Percentiles rank a stretch among this genome's conserved stretches.
Evolutionary conservation across 1,139 yeast species (phyloP).

Genomic region (Suhomyces ambrosiae): DNA sequence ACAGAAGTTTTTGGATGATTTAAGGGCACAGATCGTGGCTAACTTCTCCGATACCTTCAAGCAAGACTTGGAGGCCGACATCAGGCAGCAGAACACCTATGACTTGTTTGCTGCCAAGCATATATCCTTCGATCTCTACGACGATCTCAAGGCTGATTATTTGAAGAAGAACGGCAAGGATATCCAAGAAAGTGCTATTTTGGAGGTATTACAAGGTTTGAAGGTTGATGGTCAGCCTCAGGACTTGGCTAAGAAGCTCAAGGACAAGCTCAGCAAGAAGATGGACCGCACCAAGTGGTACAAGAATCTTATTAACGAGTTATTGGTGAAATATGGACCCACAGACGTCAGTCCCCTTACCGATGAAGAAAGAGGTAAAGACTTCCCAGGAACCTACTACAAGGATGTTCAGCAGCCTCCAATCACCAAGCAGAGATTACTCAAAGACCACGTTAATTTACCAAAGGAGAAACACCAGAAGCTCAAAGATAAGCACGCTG

Average conservation of each 20-base stretch:
- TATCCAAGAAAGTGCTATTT: slow-evolving; percentile 21
- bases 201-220: slow-evolving; percentile 22
- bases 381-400: slow-evolving; percentile 22
- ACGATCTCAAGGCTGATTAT: slow-evolving; percentile 26
- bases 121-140: slow-evolving; percentile 24
- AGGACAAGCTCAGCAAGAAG: slow-evolving; percentile 17
- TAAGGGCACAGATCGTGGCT: slow-evolving; percentile 14
- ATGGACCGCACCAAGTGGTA: slow-evolving; percentile 24
- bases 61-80: slow-evolving; percentile 19
- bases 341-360: slow-evolving; percentile 21
- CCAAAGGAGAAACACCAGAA: slow-evolving; percentile 24
- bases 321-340: slow-evolving; percentile 16
- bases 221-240: slow-evolving; percentile 12
- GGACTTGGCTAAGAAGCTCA: slow-evolving; percentile 17
- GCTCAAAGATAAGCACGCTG: slow-evolving; percentile 29
- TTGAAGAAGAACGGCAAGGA: slow-evolving; percentile 19
- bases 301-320: slow-evolving; percentile 19
- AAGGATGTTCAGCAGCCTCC: slow-evolving; percentile 18
- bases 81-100: slow-evolving; percentile 23
- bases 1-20: slow-evolving; percentile 18
- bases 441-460: slow-evolving; percentile 23
- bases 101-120: slow-evolving; percentile 22
- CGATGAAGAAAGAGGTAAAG: slow-evolving; percentile 24
- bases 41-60: slow-evolving; percentile 20
- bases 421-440: slow-evolving; percentile 20